Conservation (phyloP, 208 protist genomes). For the Wallacemonas collosoma region DNA sequence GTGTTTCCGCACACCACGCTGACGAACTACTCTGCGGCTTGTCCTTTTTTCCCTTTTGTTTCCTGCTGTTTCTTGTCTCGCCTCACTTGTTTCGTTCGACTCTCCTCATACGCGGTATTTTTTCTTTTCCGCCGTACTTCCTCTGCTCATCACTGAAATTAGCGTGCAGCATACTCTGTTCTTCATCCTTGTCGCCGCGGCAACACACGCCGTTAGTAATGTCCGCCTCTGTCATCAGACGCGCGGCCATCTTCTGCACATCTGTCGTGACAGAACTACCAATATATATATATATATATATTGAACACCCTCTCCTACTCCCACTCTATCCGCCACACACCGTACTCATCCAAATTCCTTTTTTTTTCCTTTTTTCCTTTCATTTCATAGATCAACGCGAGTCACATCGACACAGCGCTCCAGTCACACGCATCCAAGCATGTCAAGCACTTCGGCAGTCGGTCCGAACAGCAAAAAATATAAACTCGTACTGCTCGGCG, state of each 20-base stretch:
- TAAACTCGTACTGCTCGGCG: conserved; percentile 89
- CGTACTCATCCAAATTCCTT: no score
- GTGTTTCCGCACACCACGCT: conserved; percentile 9
- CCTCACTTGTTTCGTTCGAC: neutral
- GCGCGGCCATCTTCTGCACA: neutral
- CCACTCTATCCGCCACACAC: no score
- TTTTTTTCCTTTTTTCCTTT: no score
- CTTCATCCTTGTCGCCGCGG: no score
- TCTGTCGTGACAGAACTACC: neutral
- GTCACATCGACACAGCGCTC: no score
- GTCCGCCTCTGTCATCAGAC: neutral
- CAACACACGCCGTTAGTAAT: neutral
- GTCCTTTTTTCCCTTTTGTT: conserved; percentile 23
- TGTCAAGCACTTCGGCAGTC: neutral
- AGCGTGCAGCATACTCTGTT: no score
- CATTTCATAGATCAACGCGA: no score
- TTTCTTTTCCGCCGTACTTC: neutral
- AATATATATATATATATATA: conserved; percentile 15
- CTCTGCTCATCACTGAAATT: neutral
- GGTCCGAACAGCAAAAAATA: conserved; percentile 47
- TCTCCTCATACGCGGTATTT: neutral
- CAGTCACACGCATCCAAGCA: neutral
- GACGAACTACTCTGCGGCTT: neutral
- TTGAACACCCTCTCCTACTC: no score
- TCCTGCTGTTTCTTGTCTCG: neutral